Evolutionary conservation across 805 yeast genomes (phyloP).

Genomic region (Nakazawaea peltata): DNA sequence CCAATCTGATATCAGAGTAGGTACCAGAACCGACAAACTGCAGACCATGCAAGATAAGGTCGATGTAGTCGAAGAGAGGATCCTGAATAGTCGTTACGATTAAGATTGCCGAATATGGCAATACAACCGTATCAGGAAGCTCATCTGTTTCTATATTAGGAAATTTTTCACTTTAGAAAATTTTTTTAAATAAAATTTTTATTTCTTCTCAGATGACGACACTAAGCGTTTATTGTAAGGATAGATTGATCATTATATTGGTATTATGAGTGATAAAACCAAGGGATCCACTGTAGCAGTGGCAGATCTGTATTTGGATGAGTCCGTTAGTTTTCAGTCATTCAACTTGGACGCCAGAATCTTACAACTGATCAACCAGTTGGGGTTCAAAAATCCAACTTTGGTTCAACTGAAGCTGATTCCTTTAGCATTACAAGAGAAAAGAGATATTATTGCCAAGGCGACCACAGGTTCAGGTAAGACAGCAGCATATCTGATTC

Average conservation of each 20-base stretch:
- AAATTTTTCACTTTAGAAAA: not conserved
- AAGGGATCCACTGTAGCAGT: constrained; percentile 31
- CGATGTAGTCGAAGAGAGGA: constrained; percentile 50
- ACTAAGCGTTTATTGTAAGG: too few relatives aligned
- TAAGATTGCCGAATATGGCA: too few relatives aligned
- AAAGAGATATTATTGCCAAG: constrained; percentile 86
- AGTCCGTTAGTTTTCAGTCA: constrained; percentile 60
- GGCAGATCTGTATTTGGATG: constrained; percentile 65
- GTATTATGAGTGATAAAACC: not conserved
- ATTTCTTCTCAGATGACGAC: too few relatives aligned
- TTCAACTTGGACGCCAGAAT: constrained; percentile 79
- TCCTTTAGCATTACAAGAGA: constrained; percentile 83
- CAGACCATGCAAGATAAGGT: constrained; percentile 72
- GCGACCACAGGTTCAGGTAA: constrained; percentile 97
- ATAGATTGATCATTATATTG: too few relatives aligned
- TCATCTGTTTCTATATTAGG: constrained; percentile 1
- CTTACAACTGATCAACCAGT: constrained; percentile 70
- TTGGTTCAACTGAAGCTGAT: constrained; percentile 87
- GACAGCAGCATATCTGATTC: constrained; percentile 85
- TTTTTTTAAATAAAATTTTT: not conserved
- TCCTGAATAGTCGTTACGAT: constrained; percentile 15
- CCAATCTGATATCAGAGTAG: constrained; percentile 81
- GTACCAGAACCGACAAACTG: constrained; percentile 70
- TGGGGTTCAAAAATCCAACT: constrained; percentile 83
- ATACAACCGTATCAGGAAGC: constrained; percentile 1